phyloP scores from a whole-genome alignment of 2,329 filamentous ascomycete genomes.

The Hirsutella rhossiliensis region DNA sequence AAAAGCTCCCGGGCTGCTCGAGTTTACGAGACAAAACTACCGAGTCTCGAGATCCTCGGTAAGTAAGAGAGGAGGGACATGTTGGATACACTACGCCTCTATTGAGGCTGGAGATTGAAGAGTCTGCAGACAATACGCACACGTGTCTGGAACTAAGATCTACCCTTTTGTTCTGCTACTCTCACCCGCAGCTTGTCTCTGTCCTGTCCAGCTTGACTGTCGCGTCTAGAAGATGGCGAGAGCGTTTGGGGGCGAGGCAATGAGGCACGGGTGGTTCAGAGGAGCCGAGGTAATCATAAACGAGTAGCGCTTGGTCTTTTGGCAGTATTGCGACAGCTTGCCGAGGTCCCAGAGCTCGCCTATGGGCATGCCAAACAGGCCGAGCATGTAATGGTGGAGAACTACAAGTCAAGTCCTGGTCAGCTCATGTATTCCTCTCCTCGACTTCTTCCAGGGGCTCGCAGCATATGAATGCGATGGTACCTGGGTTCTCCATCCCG shows the following conservation, averaged over 20 bases:
- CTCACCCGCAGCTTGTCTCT: too few relatives aligned
- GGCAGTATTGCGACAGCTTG: constrained; percentile 38
- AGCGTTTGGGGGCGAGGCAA: constrained; percentile 36
- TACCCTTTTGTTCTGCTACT: too few relatives aligned
- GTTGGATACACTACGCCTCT: too few relatives aligned
- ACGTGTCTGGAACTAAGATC: too few relatives aligned
- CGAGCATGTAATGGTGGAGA: constrained; percentile 35
- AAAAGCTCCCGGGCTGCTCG: too few relatives aligned
- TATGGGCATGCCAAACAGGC: constrained; percentile 39
- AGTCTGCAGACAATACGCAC: too few relatives aligned
- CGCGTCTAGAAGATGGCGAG: constrained; percentile 28
- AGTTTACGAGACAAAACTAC: too few relatives aligned
- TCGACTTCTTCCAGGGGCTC: too few relatives aligned
- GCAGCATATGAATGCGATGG: constrained; percentile 6
- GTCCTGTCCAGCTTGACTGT: too few relatives aligned
- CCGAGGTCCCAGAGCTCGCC: constrained; percentile 46
- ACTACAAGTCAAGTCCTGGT: constrained; percentile 13
- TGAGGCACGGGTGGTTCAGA: constrained; percentile 41
- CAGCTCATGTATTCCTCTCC: not conserved
- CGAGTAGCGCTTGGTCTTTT: constrained; percentile 37
- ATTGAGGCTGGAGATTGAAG: too few relatives aligned
- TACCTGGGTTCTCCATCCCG: constrained; percentile 23
- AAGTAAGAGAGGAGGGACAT: too few relatives aligned
- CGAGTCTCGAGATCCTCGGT: too few relatives aligned
- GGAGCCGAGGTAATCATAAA: constrained; percentile 52